A percentile compares a stretch with the other conserved stretches of the same genome.
These are phyloP conservation scores for Sporothrix humicola DNA, from an alignment of 2,329 filamentous ascomycete species.

Conservation along the genomic window DNA sequence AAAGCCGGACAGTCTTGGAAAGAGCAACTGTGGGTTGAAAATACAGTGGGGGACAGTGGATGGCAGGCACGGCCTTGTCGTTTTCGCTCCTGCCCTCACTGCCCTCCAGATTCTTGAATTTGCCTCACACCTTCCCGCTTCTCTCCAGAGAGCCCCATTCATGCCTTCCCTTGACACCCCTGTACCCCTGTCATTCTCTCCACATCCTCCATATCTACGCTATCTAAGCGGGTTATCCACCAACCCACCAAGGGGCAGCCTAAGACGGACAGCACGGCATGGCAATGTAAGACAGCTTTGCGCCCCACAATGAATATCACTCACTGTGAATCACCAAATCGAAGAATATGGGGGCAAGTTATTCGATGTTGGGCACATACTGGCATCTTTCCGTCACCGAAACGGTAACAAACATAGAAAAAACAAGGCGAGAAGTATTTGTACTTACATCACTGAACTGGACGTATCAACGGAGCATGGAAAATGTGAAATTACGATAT, in stretches of 20 bases:
- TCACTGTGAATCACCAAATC: no score
- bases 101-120: not conserved
- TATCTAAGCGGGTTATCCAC: conserved; percentile 19
- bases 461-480: no score
- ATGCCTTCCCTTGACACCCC: not conserved
- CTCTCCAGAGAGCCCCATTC: not conserved
- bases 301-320: not conserved
- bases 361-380: no score
- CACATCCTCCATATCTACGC: conserved; percentile 21
- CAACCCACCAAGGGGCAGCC: not conserved
- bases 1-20: not conserved
- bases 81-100: not conserved
- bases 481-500: no score
- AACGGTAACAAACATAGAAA: no score
- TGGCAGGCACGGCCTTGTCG: not conserved
- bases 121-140: conserved; percentile 3
- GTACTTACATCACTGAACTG: no score
- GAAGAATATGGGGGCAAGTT: no score
- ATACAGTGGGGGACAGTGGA: not conserved
- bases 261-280: conserved; percentile 24
- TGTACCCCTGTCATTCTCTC: conserved; percentile 7
- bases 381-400: no score
- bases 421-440: no score
- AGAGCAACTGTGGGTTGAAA: conserved; percentile 1
- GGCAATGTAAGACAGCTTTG: not conserved